phyloP scores from a whole-genome alignment of 1,139 yeast species.

The Suhomyces coccinellae region DNA sequence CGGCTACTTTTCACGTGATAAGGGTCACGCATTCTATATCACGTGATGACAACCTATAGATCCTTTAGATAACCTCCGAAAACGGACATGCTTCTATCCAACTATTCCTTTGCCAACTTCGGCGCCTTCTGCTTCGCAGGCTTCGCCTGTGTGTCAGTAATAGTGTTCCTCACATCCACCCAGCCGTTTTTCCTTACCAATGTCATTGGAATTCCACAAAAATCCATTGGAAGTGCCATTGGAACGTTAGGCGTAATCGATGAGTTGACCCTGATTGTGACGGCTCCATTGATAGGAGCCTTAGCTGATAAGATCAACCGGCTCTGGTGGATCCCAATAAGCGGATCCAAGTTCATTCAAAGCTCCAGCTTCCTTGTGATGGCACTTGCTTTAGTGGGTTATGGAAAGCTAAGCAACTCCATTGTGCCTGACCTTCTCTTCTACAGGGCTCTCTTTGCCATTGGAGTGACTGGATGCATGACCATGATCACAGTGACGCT shows the following conservation, averaged over 20 bases:
- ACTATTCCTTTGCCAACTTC: slow-evolving; percentile 18
- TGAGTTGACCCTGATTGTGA: slow-evolving; percentile 53
- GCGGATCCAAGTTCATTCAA: slow-evolving; percentile 57
- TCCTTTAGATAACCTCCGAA: slow-evolving; percentile 5
- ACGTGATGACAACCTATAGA: neutral
- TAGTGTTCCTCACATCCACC: slow-evolving; percentile 66
- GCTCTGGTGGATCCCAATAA: slow-evolving; percentile 15
- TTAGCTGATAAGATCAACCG: slow-evolving; percentile 53
- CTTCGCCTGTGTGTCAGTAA: slow-evolving; percentile 57
- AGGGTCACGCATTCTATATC: neutral
- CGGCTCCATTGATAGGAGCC: slow-evolving; percentile 67
- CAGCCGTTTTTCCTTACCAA: slow-evolving; percentile 68
- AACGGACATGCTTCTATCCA: slow-evolving; percentile 4
- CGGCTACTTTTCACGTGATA: neutral
- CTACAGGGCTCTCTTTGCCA: slow-evolving; percentile 56
- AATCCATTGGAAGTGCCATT: slow-evolving; percentile 53
- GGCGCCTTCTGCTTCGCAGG: slow-evolving; percentile 30
- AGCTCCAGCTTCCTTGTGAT: slow-evolving; percentile 48
- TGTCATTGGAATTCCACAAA: slow-evolving; percentile 43
- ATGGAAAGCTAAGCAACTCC: slow-evolving; percentile 34
- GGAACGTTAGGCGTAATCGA: slow-evolving; percentile 66
- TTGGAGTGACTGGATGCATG: slow-evolving; percentile 56
- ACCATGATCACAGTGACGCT: slow-evolving; percentile 52
- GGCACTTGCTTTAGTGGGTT: slow-evolving; percentile 50
- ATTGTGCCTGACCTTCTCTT: slow-evolving; percentile 51